Conservation (phyloP, 1,139 yeast species). For the Pneumocystis wakefieldiae region DNA sequence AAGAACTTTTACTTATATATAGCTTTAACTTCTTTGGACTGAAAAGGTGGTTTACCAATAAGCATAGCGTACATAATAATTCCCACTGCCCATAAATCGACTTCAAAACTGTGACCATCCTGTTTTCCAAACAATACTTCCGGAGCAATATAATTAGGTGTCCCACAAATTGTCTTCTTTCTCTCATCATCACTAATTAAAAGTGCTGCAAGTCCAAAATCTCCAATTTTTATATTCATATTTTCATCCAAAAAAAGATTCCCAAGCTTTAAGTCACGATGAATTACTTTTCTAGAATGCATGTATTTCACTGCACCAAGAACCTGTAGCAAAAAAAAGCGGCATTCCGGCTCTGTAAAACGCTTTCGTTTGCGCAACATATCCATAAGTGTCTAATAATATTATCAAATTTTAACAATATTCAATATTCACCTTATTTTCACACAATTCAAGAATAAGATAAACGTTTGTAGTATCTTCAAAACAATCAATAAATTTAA, state of each 20-base stretch:
- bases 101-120: conserved; percentile 92
- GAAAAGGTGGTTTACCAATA: conserved; percentile 87
- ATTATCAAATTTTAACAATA: conserved; percentile 25
- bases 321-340: conserved; percentile 80
- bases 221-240: conserved; percentile 74
- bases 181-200: conserved; percentile 69
- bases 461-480: conserved; percentile 91
- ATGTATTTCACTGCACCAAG: conserved; percentile 79
- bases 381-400: conserved; percentile 57
- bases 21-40: conserved; percentile 84
- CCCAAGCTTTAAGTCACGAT: conserved; percentile 90
- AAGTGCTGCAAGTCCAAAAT: conserved; percentile 92
- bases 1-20: conserved; percentile 46
- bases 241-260: conserved; percentile 71
- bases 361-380: conserved; percentile 68
- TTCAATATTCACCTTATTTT: conserved; percentile 31
- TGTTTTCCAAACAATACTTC: conserved; percentile 60
- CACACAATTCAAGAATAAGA: conserved; percentile 84
- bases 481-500: conserved; percentile 82
- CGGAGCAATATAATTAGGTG: conserved; percentile 96
- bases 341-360: conserved; percentile 80
- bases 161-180: conserved; percentile 95
- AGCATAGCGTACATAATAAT: conserved; percentile 91
- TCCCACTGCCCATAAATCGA: conserved; percentile 96
- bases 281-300: conserved; percentile 71